These are phyloP conservation scores for Pleurotus platypus DNA, from an alignment of 768 basidiomycete species.

Conservation along the genomic window DNA sequence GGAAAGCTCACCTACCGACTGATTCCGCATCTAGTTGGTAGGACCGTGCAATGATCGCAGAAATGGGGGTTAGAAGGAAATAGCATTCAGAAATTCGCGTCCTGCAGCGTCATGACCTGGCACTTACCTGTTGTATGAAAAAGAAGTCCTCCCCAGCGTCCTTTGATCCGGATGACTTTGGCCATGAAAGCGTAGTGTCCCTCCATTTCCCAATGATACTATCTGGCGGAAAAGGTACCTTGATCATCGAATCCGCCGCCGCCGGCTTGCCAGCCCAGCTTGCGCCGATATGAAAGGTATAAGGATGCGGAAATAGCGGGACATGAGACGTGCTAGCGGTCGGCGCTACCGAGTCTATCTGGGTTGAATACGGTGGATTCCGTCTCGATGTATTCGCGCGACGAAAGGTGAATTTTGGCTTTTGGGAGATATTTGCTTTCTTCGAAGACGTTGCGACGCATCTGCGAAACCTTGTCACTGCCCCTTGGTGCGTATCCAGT, in stretches of 20 bases:
- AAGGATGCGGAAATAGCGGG: constrained; percentile 34
- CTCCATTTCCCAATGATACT: constrained; percentile 67
- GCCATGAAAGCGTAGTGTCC: constrained; percentile 52
- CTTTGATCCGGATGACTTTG: constrained; percentile 33
- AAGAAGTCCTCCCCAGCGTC: constrained; percentile 50
- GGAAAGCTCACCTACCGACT: constrained; percentile 57
- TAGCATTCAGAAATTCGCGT: neutral
- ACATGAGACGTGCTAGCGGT: neutral
- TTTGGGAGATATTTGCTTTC: neutral
- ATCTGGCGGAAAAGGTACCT: constrained; percentile 53
- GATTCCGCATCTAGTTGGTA: constrained; percentile 62
- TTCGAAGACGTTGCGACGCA: constrained; percentile 1
- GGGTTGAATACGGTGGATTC: constrained; percentile 1
- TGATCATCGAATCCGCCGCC: constrained; percentile 25
- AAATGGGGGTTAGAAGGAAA: neutral
- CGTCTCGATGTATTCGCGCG: neutral
- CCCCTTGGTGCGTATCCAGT: too few relatives aligned
- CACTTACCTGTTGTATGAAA: constrained; percentile 63
- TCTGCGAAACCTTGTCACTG: neutral
- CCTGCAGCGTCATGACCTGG: neutral
- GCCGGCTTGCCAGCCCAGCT: constrained; percentile 77
- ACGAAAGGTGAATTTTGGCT: neutral
- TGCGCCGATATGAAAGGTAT: constrained; percentile 70
- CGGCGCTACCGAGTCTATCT: neutral
- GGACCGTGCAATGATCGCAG: neutral